Percentiles rank a stretch among this genome's conserved stretches.
phyloP scores from a whole-genome alignment of 805 yeast species.

The Hanseniaspora pseudoguilliermondii region DNA sequence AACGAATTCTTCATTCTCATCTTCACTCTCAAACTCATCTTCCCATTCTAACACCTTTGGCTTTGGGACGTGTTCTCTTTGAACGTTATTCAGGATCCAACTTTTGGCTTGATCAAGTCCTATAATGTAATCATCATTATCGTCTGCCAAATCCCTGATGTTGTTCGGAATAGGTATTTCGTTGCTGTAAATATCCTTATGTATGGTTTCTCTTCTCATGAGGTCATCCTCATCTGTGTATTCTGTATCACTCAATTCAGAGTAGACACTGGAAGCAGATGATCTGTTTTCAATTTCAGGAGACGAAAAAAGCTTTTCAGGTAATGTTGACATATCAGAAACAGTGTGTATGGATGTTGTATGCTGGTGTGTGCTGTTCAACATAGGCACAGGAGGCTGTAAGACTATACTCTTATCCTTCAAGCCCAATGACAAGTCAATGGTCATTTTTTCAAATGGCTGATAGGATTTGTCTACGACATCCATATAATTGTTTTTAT shows the following conservation, averaged over 20 bases:
- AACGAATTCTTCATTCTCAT: background rate
- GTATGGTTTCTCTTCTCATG: background rate
- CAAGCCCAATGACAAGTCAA: background rate
- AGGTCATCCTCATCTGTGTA: background rate
- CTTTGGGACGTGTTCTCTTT: background rate
- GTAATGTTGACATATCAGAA: slow-evolving; percentile 10
- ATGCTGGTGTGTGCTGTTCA: slow-evolving; percentile 1
- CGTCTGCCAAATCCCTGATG: background rate
- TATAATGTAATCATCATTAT: background rate
- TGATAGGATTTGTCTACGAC: background rate
- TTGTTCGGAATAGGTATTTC: background rate
- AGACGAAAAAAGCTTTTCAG: slow-evolving; percentile 10
- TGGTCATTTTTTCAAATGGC: background rate
- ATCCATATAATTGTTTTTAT: slow-evolving; percentile 1
- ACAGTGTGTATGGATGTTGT: background rate
- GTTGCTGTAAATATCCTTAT: background rate
- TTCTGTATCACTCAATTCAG: background rate
- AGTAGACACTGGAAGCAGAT: slow-evolving; percentile 9
- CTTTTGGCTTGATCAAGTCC: background rate
- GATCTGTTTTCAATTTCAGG: slow-evolving; percentile 11
- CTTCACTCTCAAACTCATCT: background rate
- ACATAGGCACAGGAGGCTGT: background rate
- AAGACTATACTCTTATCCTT: background rate
- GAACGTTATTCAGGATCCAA: background rate
- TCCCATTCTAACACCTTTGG: background rate